Conservation (phyloP, 2,329 filamentous ascomycete genomes). For the Sclerotinia spermophila region DNA sequence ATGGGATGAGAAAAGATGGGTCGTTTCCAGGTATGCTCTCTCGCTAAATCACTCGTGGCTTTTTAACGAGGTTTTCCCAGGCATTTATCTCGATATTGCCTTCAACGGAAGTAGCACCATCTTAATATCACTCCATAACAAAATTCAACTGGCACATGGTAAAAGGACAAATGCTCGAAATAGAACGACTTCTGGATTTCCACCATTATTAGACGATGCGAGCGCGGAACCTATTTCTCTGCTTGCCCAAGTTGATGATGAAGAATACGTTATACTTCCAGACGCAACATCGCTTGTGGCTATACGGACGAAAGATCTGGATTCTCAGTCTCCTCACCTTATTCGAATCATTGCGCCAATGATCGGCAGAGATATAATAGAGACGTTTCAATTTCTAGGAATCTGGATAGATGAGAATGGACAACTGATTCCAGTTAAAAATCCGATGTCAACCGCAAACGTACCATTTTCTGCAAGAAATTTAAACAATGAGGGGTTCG, state of each 20-base stretch:
- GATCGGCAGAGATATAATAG: slow-evolving; percentile 21
- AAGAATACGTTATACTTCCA: slow-evolving; percentile 31
- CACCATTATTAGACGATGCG: slow-evolving; percentile 22
- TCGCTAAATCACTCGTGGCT: neutral
- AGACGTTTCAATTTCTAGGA: slow-evolving; percentile 30
- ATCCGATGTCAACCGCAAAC: neutral
- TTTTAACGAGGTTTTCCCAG: slow-evolving; percentile 17
- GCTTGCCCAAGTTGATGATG: slow-evolving; percentile 30
- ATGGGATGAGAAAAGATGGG: slow-evolving; percentile 27
- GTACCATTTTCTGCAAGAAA: neutral
- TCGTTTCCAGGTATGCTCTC: slow-evolving; percentile 29
- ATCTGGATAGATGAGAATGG: slow-evolving; percentile 31
- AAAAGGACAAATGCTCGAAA: neutral
- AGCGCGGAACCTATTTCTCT: slow-evolving; percentile 29
- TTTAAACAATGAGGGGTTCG: neutral
- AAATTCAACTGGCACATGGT: neutral
- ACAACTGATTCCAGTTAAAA: slow-evolving; percentile 22
- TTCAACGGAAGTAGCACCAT: slow-evolving; percentile 27
- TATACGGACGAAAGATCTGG: slow-evolving; percentile 24
- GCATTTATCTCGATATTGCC: slow-evolving; percentile 31
- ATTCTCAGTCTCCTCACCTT: slow-evolving; percentile 21
- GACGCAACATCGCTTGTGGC: slow-evolving; percentile 27
- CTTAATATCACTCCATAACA: slow-evolving; percentile 28
- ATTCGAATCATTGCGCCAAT: slow-evolving; percentile 33
- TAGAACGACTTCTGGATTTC: slow-evolving; percentile 9